Percentiles rank a stretch among this genome's conserved stretches.
Conservation (phyloP, 208 protist species). For the Porcisia hertigi region DNA sequence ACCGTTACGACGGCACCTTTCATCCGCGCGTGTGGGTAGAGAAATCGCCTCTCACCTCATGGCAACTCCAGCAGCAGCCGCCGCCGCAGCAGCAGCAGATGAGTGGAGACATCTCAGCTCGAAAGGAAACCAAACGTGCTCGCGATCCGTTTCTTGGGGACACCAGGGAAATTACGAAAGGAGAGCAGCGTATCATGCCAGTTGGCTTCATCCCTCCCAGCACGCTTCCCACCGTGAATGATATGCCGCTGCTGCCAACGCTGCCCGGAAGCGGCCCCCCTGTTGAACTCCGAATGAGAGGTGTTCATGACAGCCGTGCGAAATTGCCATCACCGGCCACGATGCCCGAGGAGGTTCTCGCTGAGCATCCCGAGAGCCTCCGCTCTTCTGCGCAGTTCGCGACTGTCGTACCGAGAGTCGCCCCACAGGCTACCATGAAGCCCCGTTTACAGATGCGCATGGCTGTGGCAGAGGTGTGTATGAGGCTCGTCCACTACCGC, state of each 20-base stretch:
- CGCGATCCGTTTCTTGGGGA: neutral
- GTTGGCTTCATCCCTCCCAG: conserved; percentile 1
- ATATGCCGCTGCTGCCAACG: neutral
- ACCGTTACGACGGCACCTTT: conserved; percentile 15
- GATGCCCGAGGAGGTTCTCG: neutral
- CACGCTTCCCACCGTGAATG: conserved; percentile 5
- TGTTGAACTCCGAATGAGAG: neutral
- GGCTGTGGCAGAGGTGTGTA: conserved; percentile 23
- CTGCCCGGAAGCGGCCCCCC: neutral
- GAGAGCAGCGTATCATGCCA: neutral
- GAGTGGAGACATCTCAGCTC: neutral
- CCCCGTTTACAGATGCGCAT: conserved; percentile 22
- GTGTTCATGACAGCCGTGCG: neutral
- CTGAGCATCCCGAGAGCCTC: neutral
- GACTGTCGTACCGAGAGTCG: neutral
- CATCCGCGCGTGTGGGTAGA: conserved; percentile 22
- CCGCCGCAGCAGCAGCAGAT: neutral
- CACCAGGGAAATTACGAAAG: neutral
- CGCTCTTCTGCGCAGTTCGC: neutral
- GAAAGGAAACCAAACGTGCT: neutral
- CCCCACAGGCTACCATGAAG: neutral
- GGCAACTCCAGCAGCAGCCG: neutral
- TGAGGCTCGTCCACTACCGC: conserved; percentile 22
- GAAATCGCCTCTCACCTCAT: neutral
- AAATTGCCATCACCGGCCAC: neutral